These are phyloP conservation scores for Pharus latifolius DNA, from an alignment of 176 grass and related monocot species.

Conservation along the genomic window DNA sequence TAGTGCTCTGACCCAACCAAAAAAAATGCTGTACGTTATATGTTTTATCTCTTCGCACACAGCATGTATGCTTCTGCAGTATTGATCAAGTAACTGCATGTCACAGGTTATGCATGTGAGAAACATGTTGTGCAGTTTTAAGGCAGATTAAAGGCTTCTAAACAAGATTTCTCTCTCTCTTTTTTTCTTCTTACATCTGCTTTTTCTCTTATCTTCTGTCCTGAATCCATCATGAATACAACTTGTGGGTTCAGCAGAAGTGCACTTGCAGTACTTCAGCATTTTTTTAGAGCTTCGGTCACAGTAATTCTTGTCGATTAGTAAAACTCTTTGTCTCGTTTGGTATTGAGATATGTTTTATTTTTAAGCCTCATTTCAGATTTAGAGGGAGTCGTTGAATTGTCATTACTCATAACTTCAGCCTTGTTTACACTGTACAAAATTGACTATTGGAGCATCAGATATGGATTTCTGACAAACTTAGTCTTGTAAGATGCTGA, in stretches of 20 bases:
- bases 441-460: not conserved
- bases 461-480: not conserved
- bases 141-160: not conserved
- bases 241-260: not conserved
- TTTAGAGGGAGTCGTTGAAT: not conserved
- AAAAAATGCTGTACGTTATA: not conserved
- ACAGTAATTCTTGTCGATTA: not conserved
- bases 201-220: not conserved
- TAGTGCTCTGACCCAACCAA: not conserved
- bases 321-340: not conserved
- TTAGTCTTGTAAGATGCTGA: not conserved
- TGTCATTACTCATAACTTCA: not conserved
- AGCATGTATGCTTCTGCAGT: not conserved
- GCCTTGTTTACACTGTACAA: not conserved
- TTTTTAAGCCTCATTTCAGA: not conserved
- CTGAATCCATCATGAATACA: not conserved
- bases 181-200: not conserved
- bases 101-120: not conserved
- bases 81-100: not conserved
- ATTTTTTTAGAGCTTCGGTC: not conserved
- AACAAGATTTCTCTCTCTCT: not conserved
- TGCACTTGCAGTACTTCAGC: not conserved
- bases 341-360: not conserved
- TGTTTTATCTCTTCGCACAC: not conserved
- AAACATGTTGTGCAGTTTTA: not conserved